Conservation (phyloP, 2,329 filamentous ascomycete genomes). For the Fusarium albosuccineum region DNA sequence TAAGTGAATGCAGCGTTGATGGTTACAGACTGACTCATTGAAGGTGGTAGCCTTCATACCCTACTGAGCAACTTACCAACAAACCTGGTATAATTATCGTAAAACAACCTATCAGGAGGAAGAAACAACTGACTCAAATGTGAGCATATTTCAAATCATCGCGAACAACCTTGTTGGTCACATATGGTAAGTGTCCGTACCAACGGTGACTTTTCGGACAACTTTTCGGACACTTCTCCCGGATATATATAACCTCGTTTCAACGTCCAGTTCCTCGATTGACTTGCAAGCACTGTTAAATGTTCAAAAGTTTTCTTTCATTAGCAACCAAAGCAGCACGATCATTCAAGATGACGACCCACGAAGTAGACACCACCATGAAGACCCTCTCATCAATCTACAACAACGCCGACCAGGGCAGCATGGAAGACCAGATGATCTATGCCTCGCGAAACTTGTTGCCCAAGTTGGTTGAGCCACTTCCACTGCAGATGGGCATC, state of each 20-base stretch:
- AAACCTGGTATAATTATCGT: too few species aligned
- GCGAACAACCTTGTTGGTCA: conserved; percentile 6
- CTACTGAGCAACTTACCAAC: too few species aligned
- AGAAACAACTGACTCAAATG: neutral
- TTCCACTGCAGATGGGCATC: conserved; percentile 47
- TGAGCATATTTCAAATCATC: neutral
- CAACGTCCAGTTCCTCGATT: neutral
- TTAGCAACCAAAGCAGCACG: neutral
- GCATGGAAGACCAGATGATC: conserved; percentile 33
- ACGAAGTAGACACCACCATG: conserved; percentile 6
- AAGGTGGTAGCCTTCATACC: too few species aligned
- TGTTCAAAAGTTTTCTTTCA: neutral
- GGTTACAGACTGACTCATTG: too few species aligned
- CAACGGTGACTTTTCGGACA: conserved; percentile 39
- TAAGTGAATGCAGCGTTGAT: too few species aligned
- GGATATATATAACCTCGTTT: conserved; percentile 9
- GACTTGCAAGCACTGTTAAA: neutral
- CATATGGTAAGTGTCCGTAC: conserved; percentile 27
- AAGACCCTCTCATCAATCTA: conserved; percentile 37
- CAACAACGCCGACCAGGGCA: conserved; percentile 23
- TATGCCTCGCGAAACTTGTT: conserved; percentile 38
- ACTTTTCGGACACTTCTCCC: conserved; percentile 39
- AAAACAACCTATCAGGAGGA: neutral
- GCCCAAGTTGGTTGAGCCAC: conserved; percentile 30
- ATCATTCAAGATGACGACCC: conserved; percentile 23